Percentiles rank a stretch among this genome's conserved stretches.
phyloP scores from a whole-genome alignment of 768 basidiomycete species.

The Gloeopeniophorella convolvens region DNA sequence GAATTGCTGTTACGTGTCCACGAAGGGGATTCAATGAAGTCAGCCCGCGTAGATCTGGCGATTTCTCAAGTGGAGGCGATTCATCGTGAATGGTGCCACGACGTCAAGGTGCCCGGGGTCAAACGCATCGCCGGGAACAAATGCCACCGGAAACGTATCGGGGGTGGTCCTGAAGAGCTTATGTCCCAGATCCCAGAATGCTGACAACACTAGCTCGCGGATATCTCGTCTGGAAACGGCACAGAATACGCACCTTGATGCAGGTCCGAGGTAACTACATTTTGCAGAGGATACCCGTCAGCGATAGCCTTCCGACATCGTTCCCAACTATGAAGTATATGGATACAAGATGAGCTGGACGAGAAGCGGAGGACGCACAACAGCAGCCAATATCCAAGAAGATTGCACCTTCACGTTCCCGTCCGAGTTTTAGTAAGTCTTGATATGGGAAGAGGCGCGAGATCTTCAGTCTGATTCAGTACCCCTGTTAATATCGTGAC shows the following conservation, averaged over 20 bases:
- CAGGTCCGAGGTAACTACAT: conserved; percentile 34
- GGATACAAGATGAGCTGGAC: background rate
- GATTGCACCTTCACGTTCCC: conserved; percentile 30
- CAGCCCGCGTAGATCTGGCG: conserved; percentile 27
- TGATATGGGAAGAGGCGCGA: conserved; percentile 22
- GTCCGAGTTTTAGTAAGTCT: conserved; percentile 30
- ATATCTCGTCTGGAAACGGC: background rate
- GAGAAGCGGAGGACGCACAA: conserved; percentile 23
- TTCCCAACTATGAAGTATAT: conserved; percentile 30
- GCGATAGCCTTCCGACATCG: conserved; percentile 35
- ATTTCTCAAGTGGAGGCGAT: conserved; percentile 18
- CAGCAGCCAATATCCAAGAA: conserved; percentile 41
- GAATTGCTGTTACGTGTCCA: conserved; percentile 41
- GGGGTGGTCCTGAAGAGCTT: conserved; percentile 48
- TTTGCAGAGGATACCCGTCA: conserved; percentile 37
- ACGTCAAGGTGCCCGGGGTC: conserved; percentile 36
- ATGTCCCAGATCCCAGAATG: conserved; percentile 56
- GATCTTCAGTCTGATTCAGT: conserved; percentile 22
- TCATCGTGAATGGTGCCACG: conserved; percentile 22
- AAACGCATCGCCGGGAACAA: conserved; percentile 49
- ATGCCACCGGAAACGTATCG: conserved; percentile 44
- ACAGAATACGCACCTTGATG: conserved; percentile 26
- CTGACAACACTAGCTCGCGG: conserved; percentile 25
- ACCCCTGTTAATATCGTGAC: no score
- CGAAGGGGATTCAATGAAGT: conserved; percentile 37